phyloP scores from a whole-genome alignment of 2,329 filamentous ascomycete genomes.

The Lomentospora prolificans region DNA sequence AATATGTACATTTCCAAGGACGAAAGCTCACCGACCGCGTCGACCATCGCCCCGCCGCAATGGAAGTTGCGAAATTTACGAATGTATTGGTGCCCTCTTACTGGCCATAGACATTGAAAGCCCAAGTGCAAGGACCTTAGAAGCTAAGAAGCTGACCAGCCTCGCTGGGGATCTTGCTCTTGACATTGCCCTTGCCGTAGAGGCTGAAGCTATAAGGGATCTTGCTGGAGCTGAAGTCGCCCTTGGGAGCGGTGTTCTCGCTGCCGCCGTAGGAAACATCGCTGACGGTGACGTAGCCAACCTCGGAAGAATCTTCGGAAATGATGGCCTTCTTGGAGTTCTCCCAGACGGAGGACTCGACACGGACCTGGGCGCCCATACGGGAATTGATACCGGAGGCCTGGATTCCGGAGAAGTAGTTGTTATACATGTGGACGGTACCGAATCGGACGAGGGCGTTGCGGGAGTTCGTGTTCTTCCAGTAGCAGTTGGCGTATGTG shows the following conservation, averaged over 20 bases:
- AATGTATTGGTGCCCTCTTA: too few species aligned
- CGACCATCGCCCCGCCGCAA: too few species aligned
- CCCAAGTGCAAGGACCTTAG: too few species aligned
- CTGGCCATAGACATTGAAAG: too few species aligned
- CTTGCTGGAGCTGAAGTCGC: constrained; percentile 40
- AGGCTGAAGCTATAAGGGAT: constrained; percentile 39
- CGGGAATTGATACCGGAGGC: constrained; percentile 43
- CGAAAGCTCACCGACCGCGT: neutral
- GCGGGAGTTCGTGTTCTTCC: constrained; percentile 49
- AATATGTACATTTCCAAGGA: neutral
- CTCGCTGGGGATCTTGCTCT: constrained; percentile 16
- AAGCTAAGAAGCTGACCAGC: constrained; percentile 29
- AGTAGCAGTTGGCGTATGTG: constrained; percentile 54
- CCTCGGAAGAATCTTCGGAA: constrained; percentile 29
- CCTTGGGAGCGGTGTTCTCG: constrained; percentile 20
- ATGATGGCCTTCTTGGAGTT: constrained; percentile 30
- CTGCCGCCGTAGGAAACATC: constrained; percentile 37
- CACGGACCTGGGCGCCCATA: constrained; percentile 39
- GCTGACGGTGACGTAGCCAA: constrained; percentile 29
- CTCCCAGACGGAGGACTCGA: constrained; percentile 40
- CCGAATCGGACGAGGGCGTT: constrained; percentile 51
- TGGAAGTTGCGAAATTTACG: too few species aligned
- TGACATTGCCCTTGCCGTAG: constrained; percentile 37
- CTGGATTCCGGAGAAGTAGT: constrained; percentile 28
- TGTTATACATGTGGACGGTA: constrained; percentile 38